phyloP scores from a whole-genome alignment of 73 alveolate species.

The Tetrahymena borealis region DNA sequence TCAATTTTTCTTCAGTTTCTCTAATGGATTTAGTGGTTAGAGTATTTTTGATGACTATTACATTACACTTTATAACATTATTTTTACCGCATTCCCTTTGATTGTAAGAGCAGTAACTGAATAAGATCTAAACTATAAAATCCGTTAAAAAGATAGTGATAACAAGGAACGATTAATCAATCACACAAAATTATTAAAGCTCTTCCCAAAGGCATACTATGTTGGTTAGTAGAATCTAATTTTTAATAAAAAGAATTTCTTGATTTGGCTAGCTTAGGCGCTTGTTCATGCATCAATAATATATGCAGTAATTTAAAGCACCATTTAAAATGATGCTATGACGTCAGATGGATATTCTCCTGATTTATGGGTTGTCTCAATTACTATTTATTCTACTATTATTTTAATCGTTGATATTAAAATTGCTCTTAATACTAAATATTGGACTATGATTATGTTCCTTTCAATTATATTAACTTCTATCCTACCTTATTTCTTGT shows the following conservation, averaged over 20 bases:
- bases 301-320: background rate
- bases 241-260: background rate
- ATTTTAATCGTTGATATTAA: background rate
- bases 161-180: background rate
- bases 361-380: background rate
- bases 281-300: background rate
- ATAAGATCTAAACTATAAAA: slow-evolving; percentile 53
- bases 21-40: slow-evolving; percentile 74
- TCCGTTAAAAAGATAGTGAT: slow-evolving; percentile 4
- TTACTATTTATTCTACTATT: background rate
- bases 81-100: slow-evolving; percentile 93
- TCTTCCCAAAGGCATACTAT: slow-evolving; percentile 26
- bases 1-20: slow-evolving; percentile 74
- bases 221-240: slow-evolving; percentile 37
- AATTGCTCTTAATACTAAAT: background rate
- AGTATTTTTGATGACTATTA: slow-evolving; percentile 91
- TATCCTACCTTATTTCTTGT: background rate
- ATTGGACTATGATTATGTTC: background rate
- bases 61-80: slow-evolving; percentile 85
- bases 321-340: background rate
- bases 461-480: background rate
- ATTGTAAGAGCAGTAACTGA: slow-evolving; percentile 83
- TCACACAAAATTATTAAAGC: slow-evolving; percentile 20
- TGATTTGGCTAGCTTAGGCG: background rate
- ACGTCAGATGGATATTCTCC: background rate